phyloP scores from a whole-genome alignment of 805 yeast genomes.

The Saccharomycopsis malanga region DNA sequence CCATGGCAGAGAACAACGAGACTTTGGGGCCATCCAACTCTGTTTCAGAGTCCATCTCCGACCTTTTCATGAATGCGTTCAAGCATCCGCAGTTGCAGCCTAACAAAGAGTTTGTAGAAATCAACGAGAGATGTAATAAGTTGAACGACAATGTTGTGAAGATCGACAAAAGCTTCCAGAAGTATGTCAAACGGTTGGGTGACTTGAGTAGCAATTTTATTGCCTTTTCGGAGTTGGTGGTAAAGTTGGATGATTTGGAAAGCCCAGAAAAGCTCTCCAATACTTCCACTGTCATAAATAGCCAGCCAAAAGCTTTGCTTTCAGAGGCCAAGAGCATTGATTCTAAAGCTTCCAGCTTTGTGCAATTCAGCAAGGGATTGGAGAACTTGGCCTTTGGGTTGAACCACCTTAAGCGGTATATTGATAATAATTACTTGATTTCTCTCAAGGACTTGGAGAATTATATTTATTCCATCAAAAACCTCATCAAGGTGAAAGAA shows the following conservation, averaged over 20 bases:
- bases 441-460: conserved; percentile 83
- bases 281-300: not conserved
- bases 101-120: conserved; percentile 73
- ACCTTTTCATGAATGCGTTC: conserved; percentile 89
- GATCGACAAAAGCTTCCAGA: conserved; percentile 70
- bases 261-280: conserved; percentile 26
- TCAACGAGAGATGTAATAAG: conserved; percentile 74
- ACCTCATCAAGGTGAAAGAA: conserved; percentile 74
- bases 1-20: conserved; percentile 31
- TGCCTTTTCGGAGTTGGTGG: conserved; percentile 62
- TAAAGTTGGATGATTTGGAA: conserved; percentile 56
- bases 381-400: conserved; percentile 37
- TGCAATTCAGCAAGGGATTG: conserved; percentile 42
- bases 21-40: conserved; percentile 31
- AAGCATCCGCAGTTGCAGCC: conserved; percentile 49
- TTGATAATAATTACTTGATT: conserved; percentile 77
- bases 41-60: conserved; percentile 66
- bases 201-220: conserved; percentile 69
- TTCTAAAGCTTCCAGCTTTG: conserved; percentile 24
- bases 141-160: conserved; percentile 75
- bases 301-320: conserved; percentile 20
- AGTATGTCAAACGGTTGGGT: conserved; percentile 63
- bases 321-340: too few relatives aligned
- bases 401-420: conserved; percentile 38
- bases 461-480: conserved; percentile 58